Percentiles rank a stretch among this genome's conserved stretches.
These are phyloP conservation scores for Celoporthe dispersa DNA, from an alignment of 2,329 filamentous ascomycete genomes.

Conservation along the genomic window DNA sequence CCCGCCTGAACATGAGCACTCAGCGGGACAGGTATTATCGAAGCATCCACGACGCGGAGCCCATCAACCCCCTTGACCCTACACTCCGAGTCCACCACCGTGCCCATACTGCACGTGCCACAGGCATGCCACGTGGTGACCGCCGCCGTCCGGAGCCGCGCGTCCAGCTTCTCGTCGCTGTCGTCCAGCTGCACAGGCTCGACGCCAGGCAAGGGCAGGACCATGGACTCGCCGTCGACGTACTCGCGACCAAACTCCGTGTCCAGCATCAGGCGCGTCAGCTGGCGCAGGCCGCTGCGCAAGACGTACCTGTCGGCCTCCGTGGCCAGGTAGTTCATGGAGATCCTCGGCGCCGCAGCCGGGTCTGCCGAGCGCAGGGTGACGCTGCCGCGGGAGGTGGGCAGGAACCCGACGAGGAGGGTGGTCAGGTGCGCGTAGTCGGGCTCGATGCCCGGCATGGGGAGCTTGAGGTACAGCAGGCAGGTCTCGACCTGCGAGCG, in stretches of 20 bases:
- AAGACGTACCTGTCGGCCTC: slow-evolving; percentile 38
- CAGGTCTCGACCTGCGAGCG: slow-evolving; percentile 35
- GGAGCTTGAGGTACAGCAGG: slow-evolving; percentile 32
- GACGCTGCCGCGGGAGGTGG: slow-evolving; percentile 37
- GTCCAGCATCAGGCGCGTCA: slow-evolving; percentile 33
- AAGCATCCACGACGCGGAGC: slow-evolving; percentile 47
- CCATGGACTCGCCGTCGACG: slow-evolving; percentile 34
- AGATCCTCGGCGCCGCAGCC: slow-evolving; percentile 33
- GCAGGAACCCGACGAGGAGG: slow-evolving; percentile 33
- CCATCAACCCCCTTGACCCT: slow-evolving; percentile 43
- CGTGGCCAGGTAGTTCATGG: slow-evolving; percentile 37
- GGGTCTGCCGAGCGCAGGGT: slow-evolving; percentile 32
- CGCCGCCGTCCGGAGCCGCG: slow-evolving; percentile 28
- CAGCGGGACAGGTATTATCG: slow-evolving; percentile 38
- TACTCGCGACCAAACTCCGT: slow-evolving; percentile 34
- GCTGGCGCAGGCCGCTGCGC: slow-evolving; percentile 35
- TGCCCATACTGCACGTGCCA: slow-evolving; percentile 42
- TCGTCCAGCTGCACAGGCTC: slow-evolving; percentile 32
- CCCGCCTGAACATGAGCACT: slow-evolving; percentile 24
- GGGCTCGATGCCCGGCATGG: slow-evolving; percentile 20
- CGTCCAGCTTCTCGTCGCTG: slow-evolving; percentile 38
- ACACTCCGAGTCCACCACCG: slow-evolving; percentile 39
- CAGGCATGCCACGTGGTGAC: slow-evolving; percentile 37
- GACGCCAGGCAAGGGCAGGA: slow-evolving; percentile 30
- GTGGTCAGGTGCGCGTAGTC: slow-evolving; percentile 34